Base-by-base conservation (phyloP, 1,284 basidiomycete genomes). In the Ustilago crameri region DNA sequence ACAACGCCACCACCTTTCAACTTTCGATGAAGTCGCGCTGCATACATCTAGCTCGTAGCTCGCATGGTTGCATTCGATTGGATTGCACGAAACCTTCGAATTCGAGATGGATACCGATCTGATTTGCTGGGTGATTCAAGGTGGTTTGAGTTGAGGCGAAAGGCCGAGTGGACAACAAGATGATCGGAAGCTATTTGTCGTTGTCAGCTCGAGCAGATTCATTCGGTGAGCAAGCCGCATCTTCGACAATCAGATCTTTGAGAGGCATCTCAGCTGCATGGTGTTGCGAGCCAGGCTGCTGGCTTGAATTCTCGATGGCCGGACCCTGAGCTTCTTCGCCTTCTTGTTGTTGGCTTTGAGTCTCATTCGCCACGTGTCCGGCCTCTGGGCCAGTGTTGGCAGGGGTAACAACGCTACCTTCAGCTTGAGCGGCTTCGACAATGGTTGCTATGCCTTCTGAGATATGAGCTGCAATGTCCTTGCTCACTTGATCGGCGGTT, bases 191-290 rank as follows among this genome's bases (percentile, higher is more conserved):
- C 3, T 23, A 5, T 2, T n/a, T 26, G 35, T 51, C 41, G 26
- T 43, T n/a, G 22, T 24, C 18, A 32, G 38, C 2, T 26, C 30
- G 37, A n/a, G 47, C 43, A 15, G 18, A 10, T 7, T 8, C 45
- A 2, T 20, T 8, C 3, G 52, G 59, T 9, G 32, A 24, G 5
- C 24, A 20, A n/a, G 26, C 41, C 5, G 51, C 51, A 22, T 35
- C 51, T 32, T 53, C 50, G 10, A 42, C 51, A 20, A 65, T 51
- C 7, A 59, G 43, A 5, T 57, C 56, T 18, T 65, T 48, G 2
- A 65, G 7, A 1, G 47, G 32, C 56, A 54, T 58, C 20, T 55
- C 62, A 15, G 37, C 22, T 14, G 5, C 44, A 27, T 18, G 32
- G 5, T 12, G 12, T 14, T 37, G 35, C 44, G 27, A 23, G 30